A percentile compares a stretch with the other conserved stretches of the same genome.
Evolutionary conservation across 805 yeast genomes (phyloP).

Genomic region (Metschnikowia dekortorum): DNA sequence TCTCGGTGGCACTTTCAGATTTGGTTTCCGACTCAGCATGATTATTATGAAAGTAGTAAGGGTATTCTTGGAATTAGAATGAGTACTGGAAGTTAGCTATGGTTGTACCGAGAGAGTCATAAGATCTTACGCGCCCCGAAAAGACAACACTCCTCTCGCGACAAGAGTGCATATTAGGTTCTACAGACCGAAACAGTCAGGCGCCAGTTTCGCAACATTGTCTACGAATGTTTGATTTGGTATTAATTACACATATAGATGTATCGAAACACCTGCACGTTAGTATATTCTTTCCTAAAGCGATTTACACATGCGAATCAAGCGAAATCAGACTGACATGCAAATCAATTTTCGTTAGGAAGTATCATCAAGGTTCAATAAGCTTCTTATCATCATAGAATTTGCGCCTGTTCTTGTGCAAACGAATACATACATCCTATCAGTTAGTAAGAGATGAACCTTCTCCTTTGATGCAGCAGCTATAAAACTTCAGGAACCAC

Average conservation of each 20-base stretch:
- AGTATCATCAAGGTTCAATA: conserved; percentile 22
- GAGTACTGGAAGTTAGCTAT: background rate
- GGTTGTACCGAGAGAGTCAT: background rate
- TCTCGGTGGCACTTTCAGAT: conserved; percentile 7
- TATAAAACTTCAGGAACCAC: conserved; percentile 38
- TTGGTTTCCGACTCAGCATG: background rate
- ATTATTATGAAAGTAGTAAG: background rate
- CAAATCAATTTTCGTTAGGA: conserved; percentile 31
- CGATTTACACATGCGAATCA: background rate
- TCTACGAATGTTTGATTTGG: too few species aligned
- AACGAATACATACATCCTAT: background rate
- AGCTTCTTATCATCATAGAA: conserved; percentile 12
- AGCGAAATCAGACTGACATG: conserved; percentile 38
- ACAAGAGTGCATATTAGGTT: background rate
- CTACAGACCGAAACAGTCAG: background rate
- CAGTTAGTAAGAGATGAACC: conserved; percentile 3
- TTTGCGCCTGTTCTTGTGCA: background rate
- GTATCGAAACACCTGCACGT: background rate
- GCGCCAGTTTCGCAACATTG: too few species aligned
- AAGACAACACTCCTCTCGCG: background rate
- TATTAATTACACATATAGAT: too few species aligned
- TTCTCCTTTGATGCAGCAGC: background rate
- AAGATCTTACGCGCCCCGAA: background rate
- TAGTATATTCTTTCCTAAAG: background rate
- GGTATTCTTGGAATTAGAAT: background rate